Evolutionary conservation across 1,284 basidiomycete species (phyloP), one percentile per base, ranked within the genome.

Genomic region (Somion occarium): DNA sequence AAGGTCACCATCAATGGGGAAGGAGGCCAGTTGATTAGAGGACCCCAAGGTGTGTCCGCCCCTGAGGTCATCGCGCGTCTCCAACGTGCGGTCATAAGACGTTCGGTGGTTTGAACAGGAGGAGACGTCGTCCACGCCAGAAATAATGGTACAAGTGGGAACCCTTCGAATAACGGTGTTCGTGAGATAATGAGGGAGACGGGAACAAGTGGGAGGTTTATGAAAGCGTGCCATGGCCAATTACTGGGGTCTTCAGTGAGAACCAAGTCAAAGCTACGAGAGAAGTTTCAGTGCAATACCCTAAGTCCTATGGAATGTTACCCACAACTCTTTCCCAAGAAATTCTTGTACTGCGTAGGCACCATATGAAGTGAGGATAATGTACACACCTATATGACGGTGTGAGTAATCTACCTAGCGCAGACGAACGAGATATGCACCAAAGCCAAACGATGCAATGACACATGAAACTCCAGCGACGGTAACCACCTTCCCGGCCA

Each of bases 191-290:
- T 64, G 56, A 85, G 75, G 23, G 71, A 71, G 47, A 83, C 59
- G 0, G 83, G 81, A 48, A 85, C 75, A 34, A 82, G 60, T 3
- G 80, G 87, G 13, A 91, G 80, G 61, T 89, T 83, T 62, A 89
- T 63, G 66, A 76, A 85, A 26, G 85, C 82, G 42, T 80, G 76
- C 77, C 80, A 81, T 0, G 84, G 80, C 84, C 88, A 87, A 43
- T 82, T 79, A 41, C 70, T 68, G 2, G 79, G 78, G 60, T 88
- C 80, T 50, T 85, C 77, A 0, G 81, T 79, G 12, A 90, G 66
- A 19, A 89, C 67, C 20, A 80, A 58, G 46, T 80, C 71, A 56
- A 75, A 83, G 73, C 83, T 78, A 43, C 3, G 25, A 20, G 5
- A 39, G 22, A 7, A 11, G 38, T 1, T 20, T 45, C 3, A 18